phyloP scores from a whole-genome alignment of 257 asterid species.

The Gentiana macrophylla region DNA sequence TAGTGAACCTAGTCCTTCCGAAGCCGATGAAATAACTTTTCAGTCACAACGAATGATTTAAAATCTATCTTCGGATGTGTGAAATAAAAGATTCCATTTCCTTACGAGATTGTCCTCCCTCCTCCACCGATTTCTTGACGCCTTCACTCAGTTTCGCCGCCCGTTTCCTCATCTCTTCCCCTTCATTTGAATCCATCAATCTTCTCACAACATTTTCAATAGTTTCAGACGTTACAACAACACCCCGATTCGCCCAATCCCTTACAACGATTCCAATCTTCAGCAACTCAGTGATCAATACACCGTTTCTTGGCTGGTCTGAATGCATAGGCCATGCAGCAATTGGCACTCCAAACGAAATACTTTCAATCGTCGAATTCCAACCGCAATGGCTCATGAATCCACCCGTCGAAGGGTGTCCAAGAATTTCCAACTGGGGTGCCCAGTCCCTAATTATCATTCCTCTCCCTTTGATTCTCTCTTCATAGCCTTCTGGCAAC shows the following conservation, averaged over 20 bases:
- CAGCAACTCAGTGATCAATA: conserved; percentile 20
- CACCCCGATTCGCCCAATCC: conserved; percentile 26
- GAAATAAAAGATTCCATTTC: conserved; percentile 17
- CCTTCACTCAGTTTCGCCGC: conserved; percentile 22
- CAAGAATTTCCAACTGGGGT: conserved; percentile 11
- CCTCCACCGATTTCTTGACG: conserved; percentile 2
- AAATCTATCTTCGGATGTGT: conserved; percentile 14
- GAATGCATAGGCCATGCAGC: conserved; percentile 25
- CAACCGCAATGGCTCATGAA: conserved; percentile 10
- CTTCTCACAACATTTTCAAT: conserved; percentile 19
- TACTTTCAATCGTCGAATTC: conserved; percentile 18
- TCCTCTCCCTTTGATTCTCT: conserved; percentile 5
- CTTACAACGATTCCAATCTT: conserved; percentile 21
- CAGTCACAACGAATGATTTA: too few relatives aligned
- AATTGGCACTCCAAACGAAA: conserved; percentile 18
- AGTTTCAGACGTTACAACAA: conserved; percentile 11
- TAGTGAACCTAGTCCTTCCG: too few relatives aligned
- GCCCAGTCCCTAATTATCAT: conserved; percentile 13
- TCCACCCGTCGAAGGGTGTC: not conserved
- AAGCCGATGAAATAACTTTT: too few relatives aligned
- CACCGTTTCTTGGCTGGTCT: conserved; percentile 10
- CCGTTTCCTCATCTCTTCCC: conserved; percentile 23
- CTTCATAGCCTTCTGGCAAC: conserved; percentile 12
- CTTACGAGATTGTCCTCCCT: conserved; percentile 11
- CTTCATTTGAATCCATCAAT: conserved; percentile 31